Evolutionary conservation across 108 stramenopile species (phyloP).

Genomic region (Cylindrotheca closterium): DNA sequence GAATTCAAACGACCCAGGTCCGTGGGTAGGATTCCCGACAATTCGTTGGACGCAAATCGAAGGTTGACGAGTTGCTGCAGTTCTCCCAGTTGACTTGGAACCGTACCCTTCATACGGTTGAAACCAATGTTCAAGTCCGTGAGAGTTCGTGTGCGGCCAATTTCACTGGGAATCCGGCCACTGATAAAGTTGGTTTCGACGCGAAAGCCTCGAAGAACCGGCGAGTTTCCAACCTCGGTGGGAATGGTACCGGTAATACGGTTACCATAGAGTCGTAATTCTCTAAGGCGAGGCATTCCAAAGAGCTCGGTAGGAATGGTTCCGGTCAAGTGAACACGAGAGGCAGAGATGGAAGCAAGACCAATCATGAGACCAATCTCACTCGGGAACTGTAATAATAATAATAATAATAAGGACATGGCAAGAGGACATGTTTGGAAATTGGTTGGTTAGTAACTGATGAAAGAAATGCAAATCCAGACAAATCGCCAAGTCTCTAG

Average conservation of each 20-base stretch:
- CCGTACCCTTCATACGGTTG: slow-evolving; percentile 46
- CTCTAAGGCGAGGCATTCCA: slow-evolving; percentile 41
- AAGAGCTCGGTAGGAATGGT: slow-evolving; percentile 62
- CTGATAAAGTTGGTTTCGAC: slow-evolving; percentile 48
- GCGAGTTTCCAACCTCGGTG: slow-evolving; percentile 39
- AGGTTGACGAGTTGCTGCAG: slow-evolving; percentile 49
- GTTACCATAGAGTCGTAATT: slow-evolving; percentile 51
- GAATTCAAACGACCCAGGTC: slow-evolving; percentile 61
- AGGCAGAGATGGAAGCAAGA: slow-evolving; percentile 38
- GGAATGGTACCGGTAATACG: slow-evolving; percentile 59
- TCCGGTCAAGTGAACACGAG: slow-evolving; percentile 57
- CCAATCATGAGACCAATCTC: slow-evolving; percentile 42
- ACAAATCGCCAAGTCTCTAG: neutral
- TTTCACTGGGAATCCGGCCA: slow-evolving; percentile 47
- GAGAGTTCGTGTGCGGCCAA: slow-evolving; percentile 43
- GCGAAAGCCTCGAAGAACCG: slow-evolving; percentile 39
- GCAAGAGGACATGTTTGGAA: neutral
- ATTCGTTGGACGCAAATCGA: slow-evolving; percentile 52
- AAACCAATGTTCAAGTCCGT: slow-evolving; percentile 56
- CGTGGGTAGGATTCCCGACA: slow-evolving; percentile 61
- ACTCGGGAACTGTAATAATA: slow-evolving; percentile 44
- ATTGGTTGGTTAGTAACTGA: neutral
- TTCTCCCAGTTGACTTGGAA: slow-evolving; percentile 62
- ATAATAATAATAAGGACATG: neutral
- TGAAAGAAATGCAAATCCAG: neutral